Evolutionary conservation across 176 grass and related monocot species (phyloP), one percentile per base, ranked within the genome.

Genomic region (Oryza nivara): DNA sequence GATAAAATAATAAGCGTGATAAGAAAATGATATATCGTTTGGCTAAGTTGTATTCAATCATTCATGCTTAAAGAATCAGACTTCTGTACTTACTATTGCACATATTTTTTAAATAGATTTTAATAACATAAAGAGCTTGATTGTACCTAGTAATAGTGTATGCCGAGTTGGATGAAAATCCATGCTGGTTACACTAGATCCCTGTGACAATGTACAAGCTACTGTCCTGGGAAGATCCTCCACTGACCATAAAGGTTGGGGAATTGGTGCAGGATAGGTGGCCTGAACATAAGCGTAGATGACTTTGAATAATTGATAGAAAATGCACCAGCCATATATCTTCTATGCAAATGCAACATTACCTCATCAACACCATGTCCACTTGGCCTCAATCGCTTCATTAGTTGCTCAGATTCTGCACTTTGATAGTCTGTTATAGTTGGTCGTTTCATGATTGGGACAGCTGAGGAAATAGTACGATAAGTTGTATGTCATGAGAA

Each of bases 371-470:
- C 72, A 51, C 90, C 83, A 92, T 95, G 95, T 46, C 82, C 85
- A 76, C 45, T 11, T 72, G 93, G 93, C 72, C 93, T 88, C 67
- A 95, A 61, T 68, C 93, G 91, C 89, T 98, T 95, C 96, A 98
- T 98, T 82, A 95, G 85, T 67, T 94, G 92, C 67, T 98, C 96
- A 16, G 96, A 89, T 72, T 95, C 96, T 58, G 93, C 91, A 70
- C 90, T 98, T 85, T 95, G 96, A 91, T 95, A 98, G 51, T 98
- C 93, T 83, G 83, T 83, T 87, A 98, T 90, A 82, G 89, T 88
- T 77, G 91, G 80, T 15, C 93, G 91, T 87, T 95, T 98, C 80
- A 93, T 81, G 36, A 95, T 88, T 84, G 90, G 58, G 82, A 94
- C 85, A 89, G 80, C 76, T 86, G 81, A 85, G 17, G 74, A 64